Conservation (phyloP, 495 filamentous ascomycete genomes). For the Lindgomyces ingoldianus region DNA sequence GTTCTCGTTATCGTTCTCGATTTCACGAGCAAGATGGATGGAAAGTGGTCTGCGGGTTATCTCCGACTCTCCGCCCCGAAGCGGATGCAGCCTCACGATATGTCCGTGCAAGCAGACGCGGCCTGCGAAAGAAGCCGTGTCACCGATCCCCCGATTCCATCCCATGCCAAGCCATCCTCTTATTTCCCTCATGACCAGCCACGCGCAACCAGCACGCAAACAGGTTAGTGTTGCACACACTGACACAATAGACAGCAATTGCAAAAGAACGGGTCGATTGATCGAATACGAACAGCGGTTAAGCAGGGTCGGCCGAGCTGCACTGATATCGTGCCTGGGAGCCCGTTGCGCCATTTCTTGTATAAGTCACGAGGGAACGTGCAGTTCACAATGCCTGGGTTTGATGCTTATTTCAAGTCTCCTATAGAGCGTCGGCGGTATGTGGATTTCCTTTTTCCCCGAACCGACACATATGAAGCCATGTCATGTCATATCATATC, state of each 20-base stretch:
- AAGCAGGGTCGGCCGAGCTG: conserved; percentile 66
- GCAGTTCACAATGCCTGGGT: conserved; percentile 89
- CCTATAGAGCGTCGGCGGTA: conserved; percentile 67
- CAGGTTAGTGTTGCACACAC: background rate
- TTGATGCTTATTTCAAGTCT: conserved; percentile 67
- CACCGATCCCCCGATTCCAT: background rate
- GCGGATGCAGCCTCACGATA: no score
- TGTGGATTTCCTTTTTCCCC: conserved; percentile 10
- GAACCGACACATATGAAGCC: background rate
- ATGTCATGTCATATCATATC: no score
- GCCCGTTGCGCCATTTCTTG: conserved; percentile 82
- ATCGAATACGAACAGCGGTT: conserved; percentile 72
- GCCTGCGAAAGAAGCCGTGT: no score
- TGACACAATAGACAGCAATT: conserved; percentile 54
- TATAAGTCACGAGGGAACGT: conserved; percentile 94
- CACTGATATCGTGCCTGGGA: conserved; percentile 75
- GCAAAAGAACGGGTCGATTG: conserved; percentile 71
- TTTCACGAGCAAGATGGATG: no score
- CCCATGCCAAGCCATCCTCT: background rate
- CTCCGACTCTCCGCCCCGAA: background rate
- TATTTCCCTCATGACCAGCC: background rate
- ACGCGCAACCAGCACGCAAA: no score
- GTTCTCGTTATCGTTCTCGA: background rate
- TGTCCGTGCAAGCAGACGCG: no score
- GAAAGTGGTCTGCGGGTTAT: no score